These are phyloP conservation scores for Aspergillus sclerotialis DNA, from an alignment of 2,329 filamentous ascomycete genomes.

Conservation along the genomic window DNA sequence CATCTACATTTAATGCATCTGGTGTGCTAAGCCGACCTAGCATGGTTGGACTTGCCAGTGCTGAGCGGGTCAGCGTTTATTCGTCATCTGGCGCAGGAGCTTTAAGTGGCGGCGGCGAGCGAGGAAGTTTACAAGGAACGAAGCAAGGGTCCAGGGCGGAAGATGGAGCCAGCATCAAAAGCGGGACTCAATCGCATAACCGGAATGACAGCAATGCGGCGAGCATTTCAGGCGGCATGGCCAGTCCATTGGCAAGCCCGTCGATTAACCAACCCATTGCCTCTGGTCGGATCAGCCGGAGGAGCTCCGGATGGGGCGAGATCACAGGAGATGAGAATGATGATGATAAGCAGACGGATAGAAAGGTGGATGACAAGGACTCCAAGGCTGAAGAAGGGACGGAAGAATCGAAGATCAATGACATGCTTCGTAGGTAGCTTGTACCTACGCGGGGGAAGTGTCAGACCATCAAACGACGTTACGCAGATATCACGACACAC, in stretches of 20 bases:
- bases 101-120: constrained; percentile 57
- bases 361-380: constrained; percentile 26
- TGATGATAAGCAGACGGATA: constrained; percentile 18
- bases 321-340: constrained; percentile 33
- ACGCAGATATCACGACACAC: constrained; percentile 5
- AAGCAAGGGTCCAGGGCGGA: constrained; percentile 41
- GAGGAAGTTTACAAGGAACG: constrained; percentile 73
- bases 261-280: constrained; percentile 20
- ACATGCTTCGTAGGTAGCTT: constrained; percentile 5
- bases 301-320: constrained; percentile 40
- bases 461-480: constrained; percentile 10
- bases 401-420: constrained; percentile 5
- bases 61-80: constrained; percentile 64
- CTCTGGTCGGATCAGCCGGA: constrained; percentile 33
- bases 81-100: constrained; percentile 64
- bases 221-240: constrained; percentile 56
- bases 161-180: constrained; percentile 72
- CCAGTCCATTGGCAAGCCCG: constrained; percentile 50
- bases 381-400: constrained; percentile 8
- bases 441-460: background rate
- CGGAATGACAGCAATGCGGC: constrained; percentile 76
- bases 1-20: constrained; percentile 32
- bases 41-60: constrained; percentile 48
- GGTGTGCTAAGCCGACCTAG: constrained; percentile 42
- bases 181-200: constrained; percentile 67